These are phyloP conservation scores for Phytophthora vignae DNA, from an alignment of 352 stramenopile genomes.

Conservation along the genomic window DNA sequence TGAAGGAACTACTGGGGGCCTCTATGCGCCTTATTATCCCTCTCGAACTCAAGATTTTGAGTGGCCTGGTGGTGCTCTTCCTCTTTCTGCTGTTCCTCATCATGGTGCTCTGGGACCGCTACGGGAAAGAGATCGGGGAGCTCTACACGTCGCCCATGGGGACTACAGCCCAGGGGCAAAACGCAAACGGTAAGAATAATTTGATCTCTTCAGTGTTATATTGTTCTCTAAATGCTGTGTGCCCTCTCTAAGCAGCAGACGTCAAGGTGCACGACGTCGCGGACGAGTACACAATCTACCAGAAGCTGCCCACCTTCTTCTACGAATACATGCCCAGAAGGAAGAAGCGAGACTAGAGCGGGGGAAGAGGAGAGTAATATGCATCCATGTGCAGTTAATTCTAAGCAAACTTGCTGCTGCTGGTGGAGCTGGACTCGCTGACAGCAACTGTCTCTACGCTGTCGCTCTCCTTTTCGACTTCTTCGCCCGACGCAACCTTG, in stretches of 20 bases:
- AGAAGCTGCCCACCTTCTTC: conserved; percentile 89
- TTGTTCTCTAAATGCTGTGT: not conserved
- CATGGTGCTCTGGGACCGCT: conserved; percentile 82
- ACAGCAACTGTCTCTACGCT: conserved; percentile 4
- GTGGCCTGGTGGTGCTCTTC: conserved; percentile 68
- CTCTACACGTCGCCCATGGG: conserved; percentile 69
- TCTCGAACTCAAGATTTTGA: conserved; percentile 77
- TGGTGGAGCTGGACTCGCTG: not conserved
- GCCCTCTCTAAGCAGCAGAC: conserved; percentile 31
- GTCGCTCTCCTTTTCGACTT: conserved; percentile 16
- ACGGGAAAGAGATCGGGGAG: conserved; percentile 84
- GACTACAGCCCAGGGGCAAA: conserved; percentile 26
- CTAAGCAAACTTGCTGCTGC: conserved; percentile 7
- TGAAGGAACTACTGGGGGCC: conserved; percentile 44
- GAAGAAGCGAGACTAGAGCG: conserved; percentile 55
- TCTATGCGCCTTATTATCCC: conserved; percentile 48
- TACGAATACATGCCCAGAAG: conserved; percentile 88
- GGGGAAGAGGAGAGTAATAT: not conserved
- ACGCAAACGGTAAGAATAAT: conserved; percentile 35
- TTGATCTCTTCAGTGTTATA: not conserved
- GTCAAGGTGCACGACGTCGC: conserved; percentile 74
- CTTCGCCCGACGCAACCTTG: conserved; percentile 28
- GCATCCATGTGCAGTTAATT: not conserved
- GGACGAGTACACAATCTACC: conserved; percentile 87
- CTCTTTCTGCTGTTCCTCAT: conserved; percentile 89